Evolutionary conservation across 805 yeast species (phyloP), one percentile per base, ranked within the genome.

Genomic region (Yamadazyma paraphyllophila): DNA sequence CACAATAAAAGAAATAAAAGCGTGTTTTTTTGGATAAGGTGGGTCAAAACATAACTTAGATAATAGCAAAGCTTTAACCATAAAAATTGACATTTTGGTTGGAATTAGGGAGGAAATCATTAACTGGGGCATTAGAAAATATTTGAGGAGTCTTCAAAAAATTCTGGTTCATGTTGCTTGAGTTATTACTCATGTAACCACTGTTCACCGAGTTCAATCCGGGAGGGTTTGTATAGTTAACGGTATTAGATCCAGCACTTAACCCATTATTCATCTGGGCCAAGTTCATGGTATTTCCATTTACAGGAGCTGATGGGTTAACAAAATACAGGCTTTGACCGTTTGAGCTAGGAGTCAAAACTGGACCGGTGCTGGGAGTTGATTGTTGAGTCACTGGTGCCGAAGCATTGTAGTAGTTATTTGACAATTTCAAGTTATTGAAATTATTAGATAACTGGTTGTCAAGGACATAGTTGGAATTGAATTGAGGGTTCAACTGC

Each of bases 111-210:
- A 47, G 40, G 14, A 44, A 44, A 39, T 45, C 48, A 37, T 49
- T 47, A 47, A 36, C 38, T 25, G 55, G 55, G 51, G 55, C 55
- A 51, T 51, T 51, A 51, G 55, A 48, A 45, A 51, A 51, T 31
- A 51, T 47, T 41, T 51, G 55, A 3, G 55, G 55, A 41, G 50
- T 43, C 32, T 49, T 51, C 46, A 49, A 47, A 33, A 38, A 44
- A 20, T 32, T 31, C 36, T 45, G 52, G 36, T 45, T 41, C 39
- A 34, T 17, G 27, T 29, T 41, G 10, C 45, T 33, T 27, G 25
- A 30, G 9, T 45, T 39, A 27, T 17, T 26, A 30, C 15, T 44
- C 24, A 27, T 11, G 34, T 33, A 33, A 10, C 39, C 39, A 17
- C 45, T 37, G 24, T 20, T 39, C 31, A 30, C 26, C 16, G 27